Percentiles rank a stretch among this genome's conserved stretches.
These are phyloP conservation scores for Capsicum baccatum DNA, from an alignment of 257 asterid species.

Conservation along the genomic window DNA sequence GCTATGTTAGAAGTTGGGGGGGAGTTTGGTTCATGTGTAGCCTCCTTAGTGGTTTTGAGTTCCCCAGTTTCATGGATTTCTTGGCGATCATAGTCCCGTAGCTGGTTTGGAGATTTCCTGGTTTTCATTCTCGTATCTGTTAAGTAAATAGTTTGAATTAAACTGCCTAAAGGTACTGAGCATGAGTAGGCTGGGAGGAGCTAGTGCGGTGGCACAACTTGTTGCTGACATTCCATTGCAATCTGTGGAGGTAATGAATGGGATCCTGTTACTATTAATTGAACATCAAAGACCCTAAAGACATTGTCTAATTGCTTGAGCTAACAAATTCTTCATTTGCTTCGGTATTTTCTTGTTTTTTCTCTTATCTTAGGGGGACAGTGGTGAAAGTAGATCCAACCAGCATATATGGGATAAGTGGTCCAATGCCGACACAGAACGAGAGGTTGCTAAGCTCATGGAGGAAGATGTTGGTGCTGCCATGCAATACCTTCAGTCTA, in stretches of 20 bases:
- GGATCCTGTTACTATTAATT: neutral
- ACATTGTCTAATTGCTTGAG: neutral
- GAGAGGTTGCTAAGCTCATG: conserved; percentile 82
- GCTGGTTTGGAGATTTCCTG: neutral
- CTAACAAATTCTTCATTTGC: neutral
- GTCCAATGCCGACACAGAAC: conserved; percentile 81
- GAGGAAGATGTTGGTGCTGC: conserved; percentile 88
- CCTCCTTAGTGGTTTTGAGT: neutral
- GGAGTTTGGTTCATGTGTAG: neutral
- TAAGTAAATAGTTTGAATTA: neutral
- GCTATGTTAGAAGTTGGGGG: neutral
- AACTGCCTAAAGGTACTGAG: conserved; percentile 61
- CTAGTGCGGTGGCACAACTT: conserved; percentile 91
- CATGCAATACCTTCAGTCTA: conserved; percentile 83
- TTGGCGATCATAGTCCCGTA: neutral
- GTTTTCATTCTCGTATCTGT: conserved; percentile 3
- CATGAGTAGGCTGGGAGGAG: conserved; percentile 93
- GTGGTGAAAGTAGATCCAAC: conserved; percentile 55
- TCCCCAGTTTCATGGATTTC: neutral
- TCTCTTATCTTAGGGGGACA: conserved; percentile 48
- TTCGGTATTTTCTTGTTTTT: conserved; percentile 8
- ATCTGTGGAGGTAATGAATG: conserved; percentile 65
- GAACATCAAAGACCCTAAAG: neutral
- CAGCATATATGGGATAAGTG: conserved; percentile 84
- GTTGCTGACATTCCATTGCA: conserved; percentile 79